Conservation (phyloP, 2,329 filamentous ascomycete species). For the Didymella glomerata region DNA sequence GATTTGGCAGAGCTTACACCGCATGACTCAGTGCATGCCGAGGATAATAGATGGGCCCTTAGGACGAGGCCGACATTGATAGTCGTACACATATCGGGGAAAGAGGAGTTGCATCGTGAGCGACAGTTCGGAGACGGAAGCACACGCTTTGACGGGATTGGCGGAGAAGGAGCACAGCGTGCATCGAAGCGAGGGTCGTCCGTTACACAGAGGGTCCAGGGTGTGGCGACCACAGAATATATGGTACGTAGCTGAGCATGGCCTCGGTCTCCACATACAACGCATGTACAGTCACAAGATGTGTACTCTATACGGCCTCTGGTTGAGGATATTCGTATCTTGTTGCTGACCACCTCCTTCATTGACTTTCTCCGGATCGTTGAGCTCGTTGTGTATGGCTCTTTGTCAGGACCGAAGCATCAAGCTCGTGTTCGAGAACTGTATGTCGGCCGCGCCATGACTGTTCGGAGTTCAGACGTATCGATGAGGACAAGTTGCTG, state of each 20-base stretch:
- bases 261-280: slow-evolving; percentile 20
- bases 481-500: neutral
- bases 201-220: slow-evolving; percentile 28
- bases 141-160: slow-evolving; percentile 7
- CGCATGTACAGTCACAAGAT: slow-evolving; percentile 23
- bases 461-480: neutral
- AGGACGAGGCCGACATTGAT: neutral
- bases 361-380: neutral
- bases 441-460: neutral
- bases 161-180: slow-evolving; percentile 14
- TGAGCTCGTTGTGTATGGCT: neutral
- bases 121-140: neutral
- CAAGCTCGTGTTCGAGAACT: neutral
- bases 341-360: neutral
- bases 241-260: slow-evolving; percentile 35
- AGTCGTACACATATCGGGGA: neutral
- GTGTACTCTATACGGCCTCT: neutral
- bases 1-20: slow-evolving; percentile 17
- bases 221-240: slow-evolving; percentile 26
- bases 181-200: slow-evolving; percentile 18
- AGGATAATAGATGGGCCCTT: neutral
- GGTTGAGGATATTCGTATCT: neutral
- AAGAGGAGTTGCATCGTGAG: neutral
- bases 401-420: neutral
- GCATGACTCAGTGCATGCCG: slow-evolving; percentile 9